Conservation (phyloP, 352 stramenopile genomes). For the Phytophthora sp. region DNA sequence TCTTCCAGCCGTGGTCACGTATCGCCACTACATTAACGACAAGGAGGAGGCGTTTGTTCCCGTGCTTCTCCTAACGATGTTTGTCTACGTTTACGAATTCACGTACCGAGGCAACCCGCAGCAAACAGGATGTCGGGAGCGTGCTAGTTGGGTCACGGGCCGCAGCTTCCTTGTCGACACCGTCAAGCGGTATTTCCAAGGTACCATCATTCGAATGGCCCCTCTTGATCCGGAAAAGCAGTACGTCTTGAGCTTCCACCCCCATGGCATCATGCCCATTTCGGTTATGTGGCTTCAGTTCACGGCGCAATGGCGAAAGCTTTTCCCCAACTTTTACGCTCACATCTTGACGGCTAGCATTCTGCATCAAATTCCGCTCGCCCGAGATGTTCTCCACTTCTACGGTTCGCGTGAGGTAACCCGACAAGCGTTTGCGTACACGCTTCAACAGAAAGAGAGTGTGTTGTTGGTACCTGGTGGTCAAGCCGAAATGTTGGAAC, state of each 20-base stretch:
- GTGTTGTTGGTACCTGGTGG: conserved; percentile 82
- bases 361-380: conserved; percentile 80
- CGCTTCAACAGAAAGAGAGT: conserved; percentile 61
- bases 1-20: conserved; percentile 51
- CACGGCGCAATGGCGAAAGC: conserved; percentile 60
- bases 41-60: conserved; percentile 51
- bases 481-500: conserved; percentile 84
- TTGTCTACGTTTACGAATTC: conserved; percentile 71
- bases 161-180: conserved; percentile 60
- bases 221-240: conserved; percentile 60
- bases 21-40: conserved; percentile 57
- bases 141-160: conserved; percentile 45
- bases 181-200: conserved; percentile 69
- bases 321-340: conserved; percentile 74
- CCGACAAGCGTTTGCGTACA: conserved; percentile 54
- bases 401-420: conserved; percentile 81
- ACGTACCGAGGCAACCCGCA: conserved; percentile 74
- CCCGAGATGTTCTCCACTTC: conserved; percentile 78
- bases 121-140: conserved; percentile 62
- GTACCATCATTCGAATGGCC: conserved; percentile 61
- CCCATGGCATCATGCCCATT: conserved; percentile 80
- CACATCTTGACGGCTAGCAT: conserved; percentile 79
- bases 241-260: conserved; percentile 83
- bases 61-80: conserved; percentile 48
- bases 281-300: conserved; percentile 85